Conservation (phyloP, 2,329 filamentous ascomycete genomes). For the Hypocreales sp. region DNA sequence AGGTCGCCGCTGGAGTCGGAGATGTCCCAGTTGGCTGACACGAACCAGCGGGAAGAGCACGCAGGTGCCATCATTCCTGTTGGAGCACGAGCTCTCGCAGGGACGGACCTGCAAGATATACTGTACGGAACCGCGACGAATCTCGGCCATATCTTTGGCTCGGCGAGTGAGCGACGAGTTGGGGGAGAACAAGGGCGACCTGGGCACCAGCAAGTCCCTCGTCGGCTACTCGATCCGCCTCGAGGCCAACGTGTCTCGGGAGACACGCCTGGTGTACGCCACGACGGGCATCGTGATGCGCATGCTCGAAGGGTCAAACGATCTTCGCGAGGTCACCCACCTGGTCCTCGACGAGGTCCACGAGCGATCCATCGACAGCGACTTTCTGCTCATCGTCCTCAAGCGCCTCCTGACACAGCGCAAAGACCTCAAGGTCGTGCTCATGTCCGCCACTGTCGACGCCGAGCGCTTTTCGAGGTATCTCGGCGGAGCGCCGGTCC, state of each 20-base stretch:
- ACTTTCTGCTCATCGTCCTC: conserved; percentile 86
- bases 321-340: conserved; percentile 81
- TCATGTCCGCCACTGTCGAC: conserved; percentile 97
- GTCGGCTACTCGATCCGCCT: conserved; percentile 90
- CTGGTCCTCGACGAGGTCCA: conserved; percentile 96
- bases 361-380: conserved; percentile 89
- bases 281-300: conserved; percentile 90
- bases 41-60: conserved; percentile 70
- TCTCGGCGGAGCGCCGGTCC: conserved; percentile 67
- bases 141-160: conserved; percentile 89
- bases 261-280: conserved; percentile 79
- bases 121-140: conserved; percentile 87
- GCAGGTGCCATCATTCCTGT: conserved; percentile 84
- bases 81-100: conserved; percentile 73
- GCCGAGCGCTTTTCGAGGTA: conserved; percentile 84
- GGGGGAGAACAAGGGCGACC: conserved; percentile 66
- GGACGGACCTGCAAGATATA: conserved; percentile 82
- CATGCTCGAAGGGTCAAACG: conserved; percentile 83
- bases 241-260: conserved; percentile 69
- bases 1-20: conserved; percentile 8
- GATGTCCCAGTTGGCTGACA: conserved; percentile 7
- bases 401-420: conserved; percentile 64
- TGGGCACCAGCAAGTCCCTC: conserved; percentile 70
- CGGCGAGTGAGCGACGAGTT: conserved; percentile 89
- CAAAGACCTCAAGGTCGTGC: conserved; percentile 74